Conservation (phyloP, 2,329 filamentous ascomycete species). For the Hyphodiscus sp. region DNA sequence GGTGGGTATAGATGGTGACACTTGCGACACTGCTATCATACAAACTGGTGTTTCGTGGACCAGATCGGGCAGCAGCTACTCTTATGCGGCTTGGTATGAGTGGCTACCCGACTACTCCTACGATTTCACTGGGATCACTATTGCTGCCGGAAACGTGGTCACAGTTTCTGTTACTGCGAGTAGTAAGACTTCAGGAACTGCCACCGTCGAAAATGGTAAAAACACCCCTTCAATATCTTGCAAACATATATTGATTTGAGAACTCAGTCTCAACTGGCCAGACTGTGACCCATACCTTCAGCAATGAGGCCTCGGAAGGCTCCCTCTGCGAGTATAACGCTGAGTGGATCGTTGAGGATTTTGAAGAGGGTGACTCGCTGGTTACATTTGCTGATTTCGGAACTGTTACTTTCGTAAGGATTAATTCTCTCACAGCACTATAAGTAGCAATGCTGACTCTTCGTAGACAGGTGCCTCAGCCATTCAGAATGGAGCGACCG, state of each 20-base stretch:
- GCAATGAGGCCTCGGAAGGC: constrained; percentile 26
- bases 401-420: constrained; percentile 29
- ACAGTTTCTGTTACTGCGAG: constrained; percentile 33
- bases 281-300: constrained; percentile 38
- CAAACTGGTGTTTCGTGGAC: constrained; percentile 53
- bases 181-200: constrained; percentile 35
- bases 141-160: constrained; percentile 41
- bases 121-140: constrained; percentile 40
- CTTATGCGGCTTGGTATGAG: constrained; percentile 54
- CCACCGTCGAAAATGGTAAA: constrained; percentile 39
- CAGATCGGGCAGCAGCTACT: constrained; percentile 34
- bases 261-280: constrained; percentile 33
- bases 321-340: constrained; percentile 40
- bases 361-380: constrained; percentile 34
- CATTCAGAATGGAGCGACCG: constrained; percentile 21
- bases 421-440: neutral
- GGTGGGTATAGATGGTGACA: constrained; percentile 58
- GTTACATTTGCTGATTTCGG: constrained; percentile 43
- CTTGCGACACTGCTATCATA: constrained; percentile 46
- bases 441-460: neutral
- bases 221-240: too few species aligned
- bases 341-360: constrained; percentile 49
- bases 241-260: constrained; percentile 14
- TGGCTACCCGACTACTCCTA: constrained; percentile 53
- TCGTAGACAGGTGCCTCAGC: constrained; percentile 34